These are phyloP conservation scores for Dactylellina drechsleri DNA, from an alignment of 2,329 filamentous ascomycete species.

Conservation along the genomic window DNA sequence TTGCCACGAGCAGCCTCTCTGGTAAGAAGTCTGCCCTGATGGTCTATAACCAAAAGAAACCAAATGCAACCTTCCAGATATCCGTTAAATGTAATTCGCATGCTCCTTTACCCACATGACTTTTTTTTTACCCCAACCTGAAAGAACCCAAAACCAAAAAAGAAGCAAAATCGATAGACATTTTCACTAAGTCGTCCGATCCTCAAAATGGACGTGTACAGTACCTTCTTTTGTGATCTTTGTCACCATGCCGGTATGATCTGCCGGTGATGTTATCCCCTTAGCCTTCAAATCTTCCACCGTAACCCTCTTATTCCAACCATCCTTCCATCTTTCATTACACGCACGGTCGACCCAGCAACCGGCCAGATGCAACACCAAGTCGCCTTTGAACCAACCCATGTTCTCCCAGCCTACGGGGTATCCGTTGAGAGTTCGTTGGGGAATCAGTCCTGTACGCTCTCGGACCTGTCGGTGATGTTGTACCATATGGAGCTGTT, in stretches of 20 bases:
- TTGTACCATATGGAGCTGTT: slow-evolving; percentile 59
- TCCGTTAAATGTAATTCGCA: background rate
- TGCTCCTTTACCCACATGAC: too few species aligned
- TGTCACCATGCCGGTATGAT: slow-evolving; percentile 47
- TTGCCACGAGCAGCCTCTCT: background rate
- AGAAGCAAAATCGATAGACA: background rate
- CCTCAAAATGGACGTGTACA: slow-evolving; percentile 39
- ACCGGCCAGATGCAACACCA: slow-evolving; percentile 63
- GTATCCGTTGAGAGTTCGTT: slow-evolving; percentile 62
- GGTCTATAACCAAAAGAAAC: background rate
- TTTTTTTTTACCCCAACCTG: background rate
- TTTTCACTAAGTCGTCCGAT: slow-evolving; percentile 17
- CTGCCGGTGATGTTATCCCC: slow-evolving; percentile 41
- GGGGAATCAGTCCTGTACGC: slow-evolving; percentile 61
- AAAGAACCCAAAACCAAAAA: slow-evolving; percentile 1
- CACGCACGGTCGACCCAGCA: slow-evolving; percentile 62
- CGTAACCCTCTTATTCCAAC: slow-evolving; percentile 58
- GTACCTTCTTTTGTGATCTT: slow-evolving; percentile 41
- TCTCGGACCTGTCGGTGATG: slow-evolving; percentile 62
- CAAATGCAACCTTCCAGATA: background rate
- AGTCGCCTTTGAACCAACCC: slow-evolving; percentile 62
- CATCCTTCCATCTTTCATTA: slow-evolving; percentile 60
- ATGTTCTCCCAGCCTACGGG: slow-evolving; percentile 60
- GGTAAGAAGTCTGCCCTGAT: too few species aligned
- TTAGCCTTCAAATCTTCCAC: slow-evolving; percentile 46